A percentile compares a stretch with the other conserved stretches of the same genome.
Evolutionary conservation across 345 rosid species (phyloP).

Genomic region (Diplotaxis tenuifolia): DNA sequence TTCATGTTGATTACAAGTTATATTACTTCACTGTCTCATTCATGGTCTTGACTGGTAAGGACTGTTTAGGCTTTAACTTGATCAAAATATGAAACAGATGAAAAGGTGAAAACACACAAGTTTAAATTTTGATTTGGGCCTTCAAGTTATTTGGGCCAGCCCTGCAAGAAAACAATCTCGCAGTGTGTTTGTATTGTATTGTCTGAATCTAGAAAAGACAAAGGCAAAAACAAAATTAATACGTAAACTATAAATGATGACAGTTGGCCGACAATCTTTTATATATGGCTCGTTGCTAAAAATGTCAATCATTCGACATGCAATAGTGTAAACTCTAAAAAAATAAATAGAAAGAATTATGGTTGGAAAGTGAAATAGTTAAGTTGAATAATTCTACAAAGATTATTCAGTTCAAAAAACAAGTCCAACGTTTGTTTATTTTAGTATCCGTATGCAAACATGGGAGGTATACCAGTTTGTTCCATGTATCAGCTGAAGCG

Average conservation of each 20-base stretch:
- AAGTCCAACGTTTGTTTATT: too few relatives aligned
- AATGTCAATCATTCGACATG: neutral
- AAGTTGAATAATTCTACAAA: constrained; percentile 1
- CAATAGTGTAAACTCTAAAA: neutral
- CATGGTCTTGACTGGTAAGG: neutral
- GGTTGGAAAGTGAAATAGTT: constrained; percentile 32
- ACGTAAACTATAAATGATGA: neutral
- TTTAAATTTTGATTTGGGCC: neutral
- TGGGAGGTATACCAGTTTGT: constrained; percentile 7
- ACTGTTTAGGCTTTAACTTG: neutral
- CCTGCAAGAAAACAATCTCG: neutral
- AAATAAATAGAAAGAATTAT: neutral
- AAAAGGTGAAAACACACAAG: neutral
- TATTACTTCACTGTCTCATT: neutral
- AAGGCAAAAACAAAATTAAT: neutral
- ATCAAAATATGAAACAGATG: neutral
- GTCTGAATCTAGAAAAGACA: neutral
- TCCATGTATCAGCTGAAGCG: constrained; percentile 1
- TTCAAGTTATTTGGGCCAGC: neutral
- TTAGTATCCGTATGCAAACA: constrained; percentile 12
- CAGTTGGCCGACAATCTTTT: constrained; percentile 4
- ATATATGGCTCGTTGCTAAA: constrained; percentile 18
- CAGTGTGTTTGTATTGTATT: neutral
- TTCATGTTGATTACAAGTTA: neutral
- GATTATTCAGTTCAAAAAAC: neutral